These are phyloP conservation scores for Crassisporium funariophilum DNA, from an alignment of 768 basidiomycete species.

Conservation along the genomic window DNA sequence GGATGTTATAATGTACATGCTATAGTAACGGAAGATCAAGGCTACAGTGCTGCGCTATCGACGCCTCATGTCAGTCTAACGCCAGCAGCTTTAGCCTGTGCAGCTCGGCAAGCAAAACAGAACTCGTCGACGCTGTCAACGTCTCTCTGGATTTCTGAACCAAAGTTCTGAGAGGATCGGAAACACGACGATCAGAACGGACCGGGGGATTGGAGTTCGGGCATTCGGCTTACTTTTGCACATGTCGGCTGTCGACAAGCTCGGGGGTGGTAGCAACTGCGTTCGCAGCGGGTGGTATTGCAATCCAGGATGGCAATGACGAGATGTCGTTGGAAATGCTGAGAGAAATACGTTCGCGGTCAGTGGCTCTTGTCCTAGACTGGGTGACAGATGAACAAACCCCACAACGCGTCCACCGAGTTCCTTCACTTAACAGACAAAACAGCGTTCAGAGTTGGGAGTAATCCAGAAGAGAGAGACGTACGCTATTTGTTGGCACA, in stretches of 20 bases:
- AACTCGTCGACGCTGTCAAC: constrained; percentile 72
- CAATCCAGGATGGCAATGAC: constrained; percentile 78
- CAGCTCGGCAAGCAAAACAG: constrained; percentile 70
- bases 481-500: constrained; percentile 81
- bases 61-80: constrained; percentile 18
- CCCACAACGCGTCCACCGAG: constrained; percentile 71
- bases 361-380: constrained; percentile 7
- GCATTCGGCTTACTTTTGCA: constrained; percentile 48
- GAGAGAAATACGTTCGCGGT: constrained; percentile 8
- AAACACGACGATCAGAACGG: constrained; percentile 8
- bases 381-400: constrained; percentile 38
- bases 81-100: constrained; percentile 41
- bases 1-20: constrained; percentile 1
- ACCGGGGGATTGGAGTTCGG: constrained; percentile 1
- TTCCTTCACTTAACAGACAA: constrained; percentile 63
- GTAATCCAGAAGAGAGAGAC: constrained; percentile 28
- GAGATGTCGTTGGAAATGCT: constrained; percentile 82
- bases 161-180: constrained; percentile 55
- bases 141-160: constrained; percentile 66
- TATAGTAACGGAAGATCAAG: not conserved
- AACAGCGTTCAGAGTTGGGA: constrained; percentile 12
- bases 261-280: constrained; percentile 60
- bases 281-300: constrained; percentile 62
- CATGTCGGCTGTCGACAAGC: constrained; percentile 57
- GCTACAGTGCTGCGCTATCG: not conserved